Evolutionary conservation across 1,139 yeast species (phyloP), one percentile per base, ranked within the genome.

Genomic region (Eremothecium cymbalariae): DNA sequence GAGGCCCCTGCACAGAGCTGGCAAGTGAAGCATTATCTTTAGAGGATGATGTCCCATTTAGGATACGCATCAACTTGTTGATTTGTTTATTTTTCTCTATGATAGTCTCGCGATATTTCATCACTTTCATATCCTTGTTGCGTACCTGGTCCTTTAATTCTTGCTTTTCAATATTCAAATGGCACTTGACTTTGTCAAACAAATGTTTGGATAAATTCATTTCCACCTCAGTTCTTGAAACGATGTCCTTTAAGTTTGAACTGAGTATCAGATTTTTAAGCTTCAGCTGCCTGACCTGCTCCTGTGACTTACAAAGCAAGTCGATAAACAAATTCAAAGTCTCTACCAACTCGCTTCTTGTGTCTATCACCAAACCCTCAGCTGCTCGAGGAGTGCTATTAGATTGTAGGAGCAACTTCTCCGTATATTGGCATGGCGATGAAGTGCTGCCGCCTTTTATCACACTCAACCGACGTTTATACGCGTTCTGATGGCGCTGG

Each of bases 181-280:
- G 56, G 36, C 46, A 46, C 33, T 65, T 61, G 30, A 71, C 54
- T 33, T 70, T 57, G 42, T 70, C 74, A 18, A 66, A 67, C 44
- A 71, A 74, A 27, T 72, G 64, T 45, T 67, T 65, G 29, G 62
- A 59, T 16, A 70, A 48, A 36, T 57, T 63, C 32, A 60, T 59
- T 45, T 70, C 75, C 13, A 70, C 74, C 41, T 66, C 68, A 35
- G 59, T 58, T 23, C 75, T 53, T 45, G 64, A 67, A 25, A 58
- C 54, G 6, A 55, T 44, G 38, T 64, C 68, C 32, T 59, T 56
- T 26, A 59, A 47, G 41, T 63, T 65, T 18, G 64, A 55, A 16
- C 56, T 50, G 26, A 61, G 45, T 23, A 67, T 51, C 45, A 63
- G 54, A 43, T 60, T 63, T 46, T 65, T 68, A 33, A 67, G 55